phyloP scores from a whole-genome alignment of 345 rosid genomes.

The Salix exigua region DNA sequence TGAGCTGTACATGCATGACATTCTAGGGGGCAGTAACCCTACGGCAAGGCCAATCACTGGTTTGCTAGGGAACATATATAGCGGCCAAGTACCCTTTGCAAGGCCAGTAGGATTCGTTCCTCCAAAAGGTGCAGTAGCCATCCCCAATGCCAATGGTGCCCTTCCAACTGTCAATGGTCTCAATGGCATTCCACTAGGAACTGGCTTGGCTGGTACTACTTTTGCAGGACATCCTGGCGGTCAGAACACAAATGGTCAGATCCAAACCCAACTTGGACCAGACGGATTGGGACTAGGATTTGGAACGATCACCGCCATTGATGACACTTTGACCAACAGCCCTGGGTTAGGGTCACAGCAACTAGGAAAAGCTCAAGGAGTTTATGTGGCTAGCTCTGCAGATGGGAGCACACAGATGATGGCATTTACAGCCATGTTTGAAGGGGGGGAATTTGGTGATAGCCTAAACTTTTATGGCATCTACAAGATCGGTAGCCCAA shows the following conservation, averaged over 20 bases:
- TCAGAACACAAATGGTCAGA: constrained; percentile 44
- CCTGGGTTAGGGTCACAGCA: constrained; percentile 75
- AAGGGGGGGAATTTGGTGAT: constrained; percentile 89
- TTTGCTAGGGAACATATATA: constrained; percentile 86
- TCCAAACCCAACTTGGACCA: constrained; percentile 76
- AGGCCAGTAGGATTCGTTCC: constrained; percentile 71
- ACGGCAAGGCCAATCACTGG: constrained; percentile 91
- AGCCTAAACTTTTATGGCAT: constrained; percentile 84
- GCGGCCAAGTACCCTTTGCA: constrained; percentile 93
- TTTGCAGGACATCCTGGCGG: constrained; percentile 39
- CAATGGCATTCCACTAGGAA: constrained; percentile 83
- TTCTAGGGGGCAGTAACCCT: constrained; percentile 85
- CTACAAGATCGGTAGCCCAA: constrained; percentile 60
- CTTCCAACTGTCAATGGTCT: constrained; percentile 75
- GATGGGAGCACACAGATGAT: constrained; percentile 88
- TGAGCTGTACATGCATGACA: constrained; percentile 89
- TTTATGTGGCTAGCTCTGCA: constrained; percentile 78
- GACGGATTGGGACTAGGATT: constrained; percentile 83
- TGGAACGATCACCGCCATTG: constrained; percentile 85
- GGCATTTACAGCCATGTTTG: constrained; percentile 89
- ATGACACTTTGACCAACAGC: constrained; percentile 67
- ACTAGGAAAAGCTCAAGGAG: constrained; percentile 89
- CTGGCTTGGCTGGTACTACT: constrained; percentile 75
- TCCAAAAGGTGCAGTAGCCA: constrained; percentile 59
- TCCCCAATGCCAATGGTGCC: constrained; percentile 88